Evolutionary conservation across 352 stramenopile genomes (phyloP).

Genomic region (Peronospora farinosa): DNA sequence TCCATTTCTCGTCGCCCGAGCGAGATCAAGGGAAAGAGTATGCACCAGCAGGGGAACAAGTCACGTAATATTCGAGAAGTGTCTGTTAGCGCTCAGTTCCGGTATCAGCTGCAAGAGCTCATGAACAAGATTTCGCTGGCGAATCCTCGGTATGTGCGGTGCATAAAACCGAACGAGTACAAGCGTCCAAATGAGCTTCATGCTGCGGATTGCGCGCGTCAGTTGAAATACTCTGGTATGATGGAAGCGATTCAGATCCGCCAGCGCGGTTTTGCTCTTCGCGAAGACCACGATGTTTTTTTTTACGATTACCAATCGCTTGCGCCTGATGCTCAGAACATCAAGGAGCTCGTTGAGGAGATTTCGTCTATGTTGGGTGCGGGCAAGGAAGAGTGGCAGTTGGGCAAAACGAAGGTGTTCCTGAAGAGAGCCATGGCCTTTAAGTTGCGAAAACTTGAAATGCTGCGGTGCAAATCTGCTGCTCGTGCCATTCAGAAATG

Average conservation of each 20-base stretch:
- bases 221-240: slow-evolving; percentile 89
- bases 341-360: slow-evolving; percentile 74
- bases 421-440: slow-evolving; percentile 71
- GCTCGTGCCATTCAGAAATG: slow-evolving; percentile 78
- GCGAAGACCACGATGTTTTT: slow-evolving; percentile 87
- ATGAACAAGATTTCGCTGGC: slow-evolving; percentile 87
- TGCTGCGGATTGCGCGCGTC: slow-evolving; percentile 73
- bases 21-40: slow-evolving; percentile 38
- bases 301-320: slow-evolving; percentile 89
- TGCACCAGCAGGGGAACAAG: slow-evolving; percentile 42
- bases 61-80: slow-evolving; percentile 81
- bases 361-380: slow-evolving; percentile 83
- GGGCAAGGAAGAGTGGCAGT: slow-evolving; percentile 85
- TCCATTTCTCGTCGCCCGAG: slow-evolving; percentile 57
- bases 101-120: slow-evolving; percentile 83
- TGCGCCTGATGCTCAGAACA: slow-evolving; percentile 75
- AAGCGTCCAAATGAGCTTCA: slow-evolving; percentile 77
- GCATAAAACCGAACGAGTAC: slow-evolving; percentile 85
- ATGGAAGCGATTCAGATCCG: slow-evolving; percentile 89
- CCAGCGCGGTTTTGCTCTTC: slow-evolving; percentile 80
- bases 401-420: slow-evolving; percentile 87
- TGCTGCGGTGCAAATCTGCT: slow-evolving; percentile 77
- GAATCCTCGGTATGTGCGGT: slow-evolving; percentile 85
- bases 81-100: slow-evolving; percentile 84
- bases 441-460: slow-evolving; percentile 78